Conservation (phyloP, 148 eudicot species). For the Vaccinium macrocarpon region DNA sequence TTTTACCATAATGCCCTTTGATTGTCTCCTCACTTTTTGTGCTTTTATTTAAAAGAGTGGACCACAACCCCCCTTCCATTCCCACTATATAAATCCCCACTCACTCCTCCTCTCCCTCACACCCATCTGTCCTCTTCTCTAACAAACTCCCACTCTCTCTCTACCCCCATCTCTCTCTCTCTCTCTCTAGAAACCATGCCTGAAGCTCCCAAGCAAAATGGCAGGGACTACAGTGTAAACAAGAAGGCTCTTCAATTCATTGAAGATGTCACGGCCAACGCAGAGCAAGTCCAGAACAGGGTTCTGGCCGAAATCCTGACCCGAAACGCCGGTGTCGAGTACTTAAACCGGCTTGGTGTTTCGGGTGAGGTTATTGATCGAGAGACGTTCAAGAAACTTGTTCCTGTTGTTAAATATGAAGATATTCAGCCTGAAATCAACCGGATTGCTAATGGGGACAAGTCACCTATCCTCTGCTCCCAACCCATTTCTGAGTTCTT, state of each 20-base stretch:
- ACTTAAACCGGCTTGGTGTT: slow-evolving; percentile 25
- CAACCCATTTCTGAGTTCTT: slow-evolving; percentile 90
- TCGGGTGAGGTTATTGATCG: slow-evolving; percentile 14
- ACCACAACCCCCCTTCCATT: not conserved
- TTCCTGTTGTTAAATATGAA: slow-evolving; percentile 83
- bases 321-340: slow-evolving; percentile 28
- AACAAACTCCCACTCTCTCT: slow-evolving; percentile 14
- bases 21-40: slow-evolving; percentile 23
- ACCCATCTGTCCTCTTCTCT: slow-evolving; percentile 14
- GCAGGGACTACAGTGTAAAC: slow-evolving; percentile 31
- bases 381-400: slow-evolving; percentile 40
- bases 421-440: slow-evolving; percentile 71
- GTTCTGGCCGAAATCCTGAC: slow-evolving; percentile 25
- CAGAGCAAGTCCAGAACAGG: slow-evolving; percentile 28
- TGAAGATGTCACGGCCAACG: slow-evolving; percentile 28
- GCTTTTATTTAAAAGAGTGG: slow-evolving; percentile 7
- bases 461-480: slow-evolving; percentile 65
- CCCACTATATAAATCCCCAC: slow-evolving; percentile 22
- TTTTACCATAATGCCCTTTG: slow-evolving; percentile 28
- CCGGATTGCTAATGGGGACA: slow-evolving; percentile 87
- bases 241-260: slow-evolving; percentile 23
- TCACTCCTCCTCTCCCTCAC: slow-evolving; percentile 3
- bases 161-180: not conserved
- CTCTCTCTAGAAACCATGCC: slow-evolving; percentile 40
- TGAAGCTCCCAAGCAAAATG: slow-evolving; percentile 41